Base-by-base conservation (phyloP, 306 rosid genomes). In the Rosa rugosa region DNA sequence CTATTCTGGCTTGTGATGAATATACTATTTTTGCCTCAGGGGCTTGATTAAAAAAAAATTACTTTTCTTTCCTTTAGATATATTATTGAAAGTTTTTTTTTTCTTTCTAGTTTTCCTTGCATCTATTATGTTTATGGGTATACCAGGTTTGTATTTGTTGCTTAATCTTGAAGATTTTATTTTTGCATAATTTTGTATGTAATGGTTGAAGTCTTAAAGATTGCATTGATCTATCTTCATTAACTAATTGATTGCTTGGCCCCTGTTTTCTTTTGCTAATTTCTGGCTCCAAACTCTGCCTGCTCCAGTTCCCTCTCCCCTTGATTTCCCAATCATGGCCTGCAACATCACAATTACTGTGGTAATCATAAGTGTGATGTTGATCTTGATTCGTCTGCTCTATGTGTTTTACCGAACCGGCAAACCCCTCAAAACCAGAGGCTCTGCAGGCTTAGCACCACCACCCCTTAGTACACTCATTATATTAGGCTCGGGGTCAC, bases 401-500 rank as follows among this genome's bases (percentile, higher is more conserved):
- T 84, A 87, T 49, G 86, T 84, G 25, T 11, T 87, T 47, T 76
- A 75, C 63, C 71, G 41, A 80, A 84, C 84, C 5, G 86, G 90
- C 46, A 81, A 85, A 64, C 74, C 80, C 54, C 68, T 69, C 63
- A 78, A 73, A 68, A 59, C 71, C 77, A 79, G 78, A 77, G 66
- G 83, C 40, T 73, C 71, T 59, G 53, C 75, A 14, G 74, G 83
- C 40, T 57, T 53, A 59, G 63, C 80, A 25, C 25, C 70, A 11
- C 60, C 50, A 68, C 54, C 87, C 41, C 53, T 79, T 20, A 81
- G 84, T 67, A 77, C 90, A 40, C 84, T 87, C 38, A 77, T 87
- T 68, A 78, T 72, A 9, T 36, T 46, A 42, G 54, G 77, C 75
- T 64, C 62, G 97, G 46, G 97, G 97, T 76, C 98, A 94, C 83